Percentiles rank a stretch among this genome's conserved stretches.
These are phyloP conservation scores for Talaromyces stipitatus DNA, from an alignment of 495 filamentous ascomycete genomes.

Conservation along the genomic window DNA sequence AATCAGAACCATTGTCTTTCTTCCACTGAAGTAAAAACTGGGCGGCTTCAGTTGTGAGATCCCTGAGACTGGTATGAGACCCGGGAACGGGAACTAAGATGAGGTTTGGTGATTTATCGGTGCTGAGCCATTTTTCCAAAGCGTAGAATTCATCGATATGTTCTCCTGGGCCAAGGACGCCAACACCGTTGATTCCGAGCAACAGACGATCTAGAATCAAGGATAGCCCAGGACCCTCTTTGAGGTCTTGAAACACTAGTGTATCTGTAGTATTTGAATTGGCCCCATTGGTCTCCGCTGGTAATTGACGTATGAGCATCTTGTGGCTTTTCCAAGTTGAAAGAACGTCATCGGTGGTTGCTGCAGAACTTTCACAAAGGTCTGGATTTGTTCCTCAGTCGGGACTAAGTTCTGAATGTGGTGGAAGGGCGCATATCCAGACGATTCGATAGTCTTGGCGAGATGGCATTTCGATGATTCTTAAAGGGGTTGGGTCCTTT, in stretches of 20 bases:
- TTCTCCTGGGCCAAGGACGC: background rate
- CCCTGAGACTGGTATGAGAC: background rate
- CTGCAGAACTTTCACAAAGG: too few relatives aligned
- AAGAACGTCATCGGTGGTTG: too few relatives aligned
- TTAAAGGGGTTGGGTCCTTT: background rate
- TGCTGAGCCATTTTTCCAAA: background rate
- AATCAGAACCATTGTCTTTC: background rate
- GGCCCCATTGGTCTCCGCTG: background rate
- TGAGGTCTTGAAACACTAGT: background rate
- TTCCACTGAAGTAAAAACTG: background rate
- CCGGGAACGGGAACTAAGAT: background rate
- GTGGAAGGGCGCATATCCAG: background rate
- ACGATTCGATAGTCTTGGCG: background rate
- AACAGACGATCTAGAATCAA: background rate
- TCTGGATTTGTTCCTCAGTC: too few relatives aligned
- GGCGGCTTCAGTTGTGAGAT: background rate
- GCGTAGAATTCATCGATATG: background rate
- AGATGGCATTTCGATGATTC: background rate
- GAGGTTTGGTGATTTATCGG: background rate
- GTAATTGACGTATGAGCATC: too few relatives aligned
- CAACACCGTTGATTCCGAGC: background rate
- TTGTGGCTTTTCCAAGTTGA: too few relatives aligned
- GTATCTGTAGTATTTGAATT: background rate
- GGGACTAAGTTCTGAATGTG: too few relatives aligned
- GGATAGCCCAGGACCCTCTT: background rate